These are phyloP conservation scores for Borovskyia barvae DNA, from an alignment of 208 protist species.

Conservation along the genomic window DNA sequence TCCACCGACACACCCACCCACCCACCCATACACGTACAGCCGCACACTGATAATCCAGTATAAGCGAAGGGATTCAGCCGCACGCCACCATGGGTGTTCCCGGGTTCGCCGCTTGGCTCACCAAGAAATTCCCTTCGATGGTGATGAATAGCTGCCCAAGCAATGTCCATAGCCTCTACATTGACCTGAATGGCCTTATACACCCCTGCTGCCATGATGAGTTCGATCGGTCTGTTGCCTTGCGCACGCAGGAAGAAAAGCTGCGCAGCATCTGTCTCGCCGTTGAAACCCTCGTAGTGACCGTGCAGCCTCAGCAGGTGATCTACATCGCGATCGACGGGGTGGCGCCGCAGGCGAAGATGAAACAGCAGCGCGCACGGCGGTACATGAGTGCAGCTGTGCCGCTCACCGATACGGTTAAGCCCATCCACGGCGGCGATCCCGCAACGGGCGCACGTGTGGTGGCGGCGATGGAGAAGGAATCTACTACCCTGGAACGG, in stretches of 20 bases:
- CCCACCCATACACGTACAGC: too few relatives aligned
- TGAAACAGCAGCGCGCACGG: conserved; percentile 99
- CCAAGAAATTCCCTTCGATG: conserved; percentile 77
- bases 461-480: conserved; percentile 40
- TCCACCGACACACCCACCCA: too few relatives aligned
- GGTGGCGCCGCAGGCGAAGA: conserved; percentile 98
- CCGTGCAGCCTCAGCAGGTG: conserved; percentile 92
- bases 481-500: conserved; percentile 49
- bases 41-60: too few relatives aligned
- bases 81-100: conserved; percentile 75
- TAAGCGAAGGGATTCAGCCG: too few relatives aligned
- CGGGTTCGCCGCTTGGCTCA: conserved; percentile 80
- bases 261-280: conserved; percentile 89
- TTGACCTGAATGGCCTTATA: conserved; percentile 96
- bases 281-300: conserved; percentile 96
- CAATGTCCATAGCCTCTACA: conserved; percentile 88
- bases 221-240: conserved; percentile 50
- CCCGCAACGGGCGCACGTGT: conserved; percentile 5
- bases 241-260: conserved; percentile 77
- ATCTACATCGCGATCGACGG: conserved; percentile 98
- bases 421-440: conserved; percentile 6
- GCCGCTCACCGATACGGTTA: conserved; percentile 20
- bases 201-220: conserved; percentile 98
- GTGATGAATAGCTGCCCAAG: conserved; percentile 33
- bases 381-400: conserved; percentile 75